Evolutionary conservation across 352 stramenopile species (phyloP), one percentile per base, ranked within the genome.

Genomic region (Globisporangium takayamanum): DNA sequence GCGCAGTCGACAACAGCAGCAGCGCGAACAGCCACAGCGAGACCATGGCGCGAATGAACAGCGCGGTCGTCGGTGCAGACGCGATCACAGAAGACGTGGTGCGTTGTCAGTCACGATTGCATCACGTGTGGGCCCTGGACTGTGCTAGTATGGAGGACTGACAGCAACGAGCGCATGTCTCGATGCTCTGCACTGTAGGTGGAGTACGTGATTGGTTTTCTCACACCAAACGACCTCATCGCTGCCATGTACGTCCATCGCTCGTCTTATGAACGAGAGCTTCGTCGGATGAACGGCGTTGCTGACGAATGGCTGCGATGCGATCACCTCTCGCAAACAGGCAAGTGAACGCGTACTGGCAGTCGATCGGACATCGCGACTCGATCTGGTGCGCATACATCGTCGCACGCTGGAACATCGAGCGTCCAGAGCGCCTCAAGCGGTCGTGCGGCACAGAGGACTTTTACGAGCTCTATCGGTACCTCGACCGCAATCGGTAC

Each of bases 381-480:
- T 61, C 67, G 41, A 74, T 87, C 28, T 89, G 79, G 79, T 64
- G 74, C 3, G 59, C 65, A 0, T 73, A 76, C 28, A 84, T 77
- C 62, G 64, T 73, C 46, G 26, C 59, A 4, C 77, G 79, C 50
- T 87, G 79, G 79, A 47, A 73, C 50, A 57, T 89, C 28, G 66
- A 77, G 11, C 69, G 64, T 0, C 75, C 75, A 6, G 73, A 80
- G 48, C 64, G 71, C 7, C 57, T 88, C 14, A 63, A 73, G 51
- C 73, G 73, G 30, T 73, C 67, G 22, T 77, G 68, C 16, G 74
- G 70, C 25, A 87, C 76, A 1, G 55, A 68, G 16, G 73, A 77
- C 52, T 88, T 78, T 52, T 66, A 69, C 8, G 72, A 87, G 49
- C 69, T 92, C 16, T 92, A 87, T 56, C 56, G 61, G 37, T 88